Base-by-base conservation (phyloP, 768 basidiomycete species). In the Leucocoprinus birnbaumii region DNA sequence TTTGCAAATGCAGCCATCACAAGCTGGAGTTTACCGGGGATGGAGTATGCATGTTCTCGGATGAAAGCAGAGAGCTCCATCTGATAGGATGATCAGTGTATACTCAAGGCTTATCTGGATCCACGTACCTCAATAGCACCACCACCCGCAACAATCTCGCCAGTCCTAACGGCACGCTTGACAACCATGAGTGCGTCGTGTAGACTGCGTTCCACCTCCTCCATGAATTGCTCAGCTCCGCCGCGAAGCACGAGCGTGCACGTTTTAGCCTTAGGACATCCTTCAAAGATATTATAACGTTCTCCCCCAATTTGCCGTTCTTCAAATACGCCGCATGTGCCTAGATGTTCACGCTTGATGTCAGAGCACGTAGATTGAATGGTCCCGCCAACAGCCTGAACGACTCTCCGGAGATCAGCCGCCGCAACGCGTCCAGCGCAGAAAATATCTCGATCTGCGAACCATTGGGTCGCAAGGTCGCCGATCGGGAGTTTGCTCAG, bases 111-210 rank as follows among this genome's bases (percentile, higher is more conserved):
- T 34, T 53, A 51, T 44, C 62, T 10, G 38, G 13, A 35, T 26
- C 3, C 6, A 24, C 70, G 59, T 66, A 94, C 95, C 84, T 98
- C 97, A 52, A 91, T 88, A 13, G 97, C 97, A 58, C 97, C 97
- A 47, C 97, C 97, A 34, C 97, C 97, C 9, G 97, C 97, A 34
- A 99, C 97, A 48, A 99, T 87, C 52, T 96, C 91, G 40, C 92
- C 94, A 66, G 94, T 98, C 66, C 87, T 88, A 62, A 99, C 87
- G 3, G 97, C 95, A 50, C 97, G 81, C 73, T 97, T 97, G 42
- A 99, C 97, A n/a, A 99, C 95, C 95, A 98, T 98, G 64, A 98
- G 93, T 1, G 96, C 95, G 66, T 99, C 97, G 66, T 99, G 96
- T 61, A 99, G 72, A 83, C 92, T 94, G 54, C 97, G 77, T 71